A percentile compares a stretch with the other conserved stretches of the same genome.
phyloP scores from a whole-genome alignment of 768 basidiomycete species.

The Leccinellum albellum region DNA sequence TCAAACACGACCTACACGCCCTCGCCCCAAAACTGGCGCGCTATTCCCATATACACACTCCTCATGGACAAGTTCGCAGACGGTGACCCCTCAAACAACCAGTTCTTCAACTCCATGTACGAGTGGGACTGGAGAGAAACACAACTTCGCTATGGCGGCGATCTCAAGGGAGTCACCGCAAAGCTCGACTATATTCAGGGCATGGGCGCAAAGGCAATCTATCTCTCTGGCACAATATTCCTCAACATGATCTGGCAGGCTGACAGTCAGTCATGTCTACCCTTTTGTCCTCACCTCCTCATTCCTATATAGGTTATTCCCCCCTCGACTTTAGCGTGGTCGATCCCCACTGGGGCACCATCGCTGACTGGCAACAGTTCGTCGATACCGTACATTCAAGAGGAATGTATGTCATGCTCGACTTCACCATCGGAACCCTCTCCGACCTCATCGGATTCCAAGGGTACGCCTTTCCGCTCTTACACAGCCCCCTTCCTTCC shows the following conservation, averaged over 20 bases:
- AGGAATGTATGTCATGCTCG: constrained; percentile 89
- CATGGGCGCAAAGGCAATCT: constrained; percentile 82
- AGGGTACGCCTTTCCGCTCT: constrained; percentile 48
- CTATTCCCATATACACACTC: constrained; percentile 73
- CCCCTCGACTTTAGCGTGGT: constrained; percentile 86
- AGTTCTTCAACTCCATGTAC: constrained; percentile 75
- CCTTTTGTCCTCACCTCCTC: not conserved
- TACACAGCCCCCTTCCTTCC: constrained; percentile 5
- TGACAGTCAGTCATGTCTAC: constrained; percentile 63
- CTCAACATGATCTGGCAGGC: constrained; percentile 97
- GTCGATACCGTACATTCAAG: constrained; percentile 75
- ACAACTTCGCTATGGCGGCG: constrained; percentile 86
- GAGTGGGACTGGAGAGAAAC: constrained; percentile 88
- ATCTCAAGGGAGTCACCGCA: constrained; percentile 71
- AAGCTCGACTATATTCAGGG: constrained; percentile 85
- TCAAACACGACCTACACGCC: constrained; percentile 65
- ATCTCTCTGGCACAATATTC: constrained; percentile 90
- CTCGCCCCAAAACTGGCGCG: constrained; percentile 85
- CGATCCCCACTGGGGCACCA: constrained; percentile 90
- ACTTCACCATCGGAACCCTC: constrained; percentile 95
- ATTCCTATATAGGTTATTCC: constrained; percentile 63
- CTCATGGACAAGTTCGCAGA: constrained; percentile 94
- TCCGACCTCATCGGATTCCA: constrained; percentile 81
- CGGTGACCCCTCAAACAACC: constrained; percentile 88
- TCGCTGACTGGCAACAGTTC: constrained; percentile 71